Conservation (phyloP, 2,329 filamentous ascomycete genomes). For the Dactylella cylindrospora region DNA sequence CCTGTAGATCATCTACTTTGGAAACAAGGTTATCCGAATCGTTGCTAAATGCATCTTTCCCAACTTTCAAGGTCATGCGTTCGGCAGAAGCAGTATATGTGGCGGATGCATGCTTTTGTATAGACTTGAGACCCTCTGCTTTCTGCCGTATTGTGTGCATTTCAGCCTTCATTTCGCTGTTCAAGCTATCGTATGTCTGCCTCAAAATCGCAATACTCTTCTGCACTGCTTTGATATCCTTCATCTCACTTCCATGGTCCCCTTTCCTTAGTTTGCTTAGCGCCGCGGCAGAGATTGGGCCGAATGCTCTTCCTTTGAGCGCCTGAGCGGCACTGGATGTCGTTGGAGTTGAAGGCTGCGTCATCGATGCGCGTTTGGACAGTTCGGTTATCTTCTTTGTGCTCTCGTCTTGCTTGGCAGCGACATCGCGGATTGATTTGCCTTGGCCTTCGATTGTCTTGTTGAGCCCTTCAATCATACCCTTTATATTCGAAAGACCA, state of each 20-base stretch:
- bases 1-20: conserved; percentile 94
- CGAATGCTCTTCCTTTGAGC: conserved; percentile 4
- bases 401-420: conserved; percentile 84
- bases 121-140: conserved; percentile 23
- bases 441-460: conserved; percentile 82
- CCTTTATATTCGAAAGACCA: conserved; percentile 75
- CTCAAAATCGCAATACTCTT: conserved; percentile 36
- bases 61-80: conserved; percentile 61
- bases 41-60: conserved; percentile 80
- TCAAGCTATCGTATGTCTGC: conserved; percentile 32
- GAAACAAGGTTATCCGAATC: conserved; percentile 89
- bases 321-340: conserved; percentile 25
- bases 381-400: conserved; percentile 74
- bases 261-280: conserved; percentile 22
- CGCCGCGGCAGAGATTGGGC: no score
- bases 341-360: conserved; percentile 33
- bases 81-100: conserved; percentile 73
- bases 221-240: conserved; percentile 35
- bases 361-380: conserved; percentile 37
- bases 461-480: conserved; percentile 82
- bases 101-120: conserved; percentile 2
- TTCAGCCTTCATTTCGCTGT: conserved; percentile 28
- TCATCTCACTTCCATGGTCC: conserved; percentile 26
- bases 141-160: conserved; percentile 23
- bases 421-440: conserved; percentile 77